Evolutionary conservation across 2,329 filamentous ascomycete species (phyloP).

Genomic region (Chrysoporthe cubensis): DNA sequence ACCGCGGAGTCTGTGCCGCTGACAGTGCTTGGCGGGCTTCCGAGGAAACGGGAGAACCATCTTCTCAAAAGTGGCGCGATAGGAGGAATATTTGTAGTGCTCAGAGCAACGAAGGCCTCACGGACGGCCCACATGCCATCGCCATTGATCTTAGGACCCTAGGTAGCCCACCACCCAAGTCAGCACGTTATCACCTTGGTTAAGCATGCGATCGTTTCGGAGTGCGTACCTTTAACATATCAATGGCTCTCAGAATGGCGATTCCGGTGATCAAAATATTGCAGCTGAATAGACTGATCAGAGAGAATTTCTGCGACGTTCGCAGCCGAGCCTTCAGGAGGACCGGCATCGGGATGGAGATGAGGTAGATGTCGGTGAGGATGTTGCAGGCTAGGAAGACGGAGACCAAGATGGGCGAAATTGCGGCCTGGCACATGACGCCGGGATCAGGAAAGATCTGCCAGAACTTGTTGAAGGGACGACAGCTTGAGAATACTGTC

Average conservation of each 20-base stretch:
- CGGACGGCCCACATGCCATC: slow-evolving; percentile 24
- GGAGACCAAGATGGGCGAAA: slow-evolving; percentile 18
- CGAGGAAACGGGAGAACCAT: slow-evolving; percentile 19
- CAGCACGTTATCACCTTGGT: neutral
- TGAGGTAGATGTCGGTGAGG: slow-evolving; percentile 28
- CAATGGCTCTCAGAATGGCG: slow-evolving; percentile 16
- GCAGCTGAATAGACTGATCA: slow-evolving; percentile 25
- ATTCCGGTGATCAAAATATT: slow-evolving; percentile 26
- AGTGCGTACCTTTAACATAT: slow-evolving; percentile 17
- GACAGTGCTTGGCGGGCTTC: neutral
- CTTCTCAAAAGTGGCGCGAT: slow-evolving; percentile 22
- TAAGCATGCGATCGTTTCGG: no score
- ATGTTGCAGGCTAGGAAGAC: slow-evolving; percentile 25
- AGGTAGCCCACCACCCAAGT: neutral
- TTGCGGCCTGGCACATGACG: slow-evolving; percentile 38
- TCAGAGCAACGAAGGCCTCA: slow-evolving; percentile 23
- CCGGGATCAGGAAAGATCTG: slow-evolving; percentile 63
- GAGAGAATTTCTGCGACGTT: slow-evolving; percentile 18
- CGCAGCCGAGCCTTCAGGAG: slow-evolving; percentile 18
- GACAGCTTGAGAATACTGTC: slow-evolving; percentile 56
- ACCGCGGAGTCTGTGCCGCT: neutral
- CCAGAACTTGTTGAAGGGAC: slow-evolving; percentile 59
- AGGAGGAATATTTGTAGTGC: slow-evolving; percentile 22
- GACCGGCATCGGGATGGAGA: slow-evolving; percentile 21
- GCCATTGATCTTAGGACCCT: slow-evolving; percentile 21